Percentiles rank a stretch among this genome's conserved stretches.
These are phyloP conservation scores for Coemansia sp. DNA, from an alignment of 192 early-diverging fungal genomes.

Conservation along the genomic window DNA sequence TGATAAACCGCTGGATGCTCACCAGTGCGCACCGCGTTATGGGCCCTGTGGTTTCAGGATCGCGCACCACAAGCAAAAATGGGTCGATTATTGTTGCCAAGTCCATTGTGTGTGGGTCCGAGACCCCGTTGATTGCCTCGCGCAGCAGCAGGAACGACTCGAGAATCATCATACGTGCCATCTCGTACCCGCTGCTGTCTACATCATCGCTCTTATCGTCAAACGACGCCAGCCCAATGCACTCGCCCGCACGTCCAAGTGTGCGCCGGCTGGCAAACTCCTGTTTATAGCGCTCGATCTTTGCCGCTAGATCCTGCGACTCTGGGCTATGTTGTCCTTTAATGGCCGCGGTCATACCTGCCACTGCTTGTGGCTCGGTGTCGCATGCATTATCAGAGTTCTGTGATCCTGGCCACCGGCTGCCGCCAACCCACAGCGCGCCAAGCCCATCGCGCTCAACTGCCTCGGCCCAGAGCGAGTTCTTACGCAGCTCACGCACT, in stretches of 20 bases:
- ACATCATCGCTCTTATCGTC: conserved; percentile 27
- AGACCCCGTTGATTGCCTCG: conserved; percentile 42
- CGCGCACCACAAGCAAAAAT: conserved; percentile 88
- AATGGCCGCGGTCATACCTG: neutral
- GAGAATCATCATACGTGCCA: conserved; percentile 34
- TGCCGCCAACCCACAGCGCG: conserved; percentile 52
- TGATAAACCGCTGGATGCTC: conserved; percentile 86
- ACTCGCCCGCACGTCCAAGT: conserved; percentile 40
- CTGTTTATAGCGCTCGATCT: conserved; percentile 21
- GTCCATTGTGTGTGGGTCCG: conserved; percentile 61
- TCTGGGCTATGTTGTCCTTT: neutral
- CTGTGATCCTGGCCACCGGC: conserved; percentile 39
- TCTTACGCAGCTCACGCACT: conserved; percentile 54
- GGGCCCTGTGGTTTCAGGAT: conserved; percentile 90
- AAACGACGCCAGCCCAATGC: conserved; percentile 48
- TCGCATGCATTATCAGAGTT: neutral
- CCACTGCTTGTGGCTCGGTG: neutral
- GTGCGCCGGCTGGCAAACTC: conserved; percentile 41
- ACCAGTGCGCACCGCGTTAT: conserved; percentile 90
- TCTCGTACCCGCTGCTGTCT: conserved; percentile 24
- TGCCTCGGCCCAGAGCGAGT: conserved; percentile 43
- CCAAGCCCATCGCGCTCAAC: conserved; percentile 45
- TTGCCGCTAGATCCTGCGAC: neutral
- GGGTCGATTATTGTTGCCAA: conserved; percentile 77
- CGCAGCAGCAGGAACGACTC: conserved; percentile 44